These are phyloP conservation scores for Penicillium decumbens DNA, from an alignment of 2,329 filamentous ascomycete genomes.

Conservation along the genomic window DNA sequence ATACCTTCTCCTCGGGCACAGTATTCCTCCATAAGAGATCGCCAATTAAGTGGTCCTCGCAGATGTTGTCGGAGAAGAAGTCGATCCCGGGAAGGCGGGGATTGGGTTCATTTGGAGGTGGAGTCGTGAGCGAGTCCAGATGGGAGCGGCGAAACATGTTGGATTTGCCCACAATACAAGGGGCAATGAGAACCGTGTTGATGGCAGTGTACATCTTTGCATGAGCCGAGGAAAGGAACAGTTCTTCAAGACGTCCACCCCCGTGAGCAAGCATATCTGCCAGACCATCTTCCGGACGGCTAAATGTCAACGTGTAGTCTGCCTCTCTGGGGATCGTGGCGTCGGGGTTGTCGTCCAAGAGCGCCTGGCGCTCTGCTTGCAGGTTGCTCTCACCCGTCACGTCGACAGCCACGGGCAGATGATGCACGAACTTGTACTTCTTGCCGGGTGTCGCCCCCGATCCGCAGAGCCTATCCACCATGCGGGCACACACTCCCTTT, in stretches of 20 bases:
- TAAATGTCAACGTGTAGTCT: slow-evolving; percentile 5
- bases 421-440: slow-evolving; percentile 86
- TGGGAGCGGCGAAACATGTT: slow-evolving; percentile 97
- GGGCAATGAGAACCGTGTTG: slow-evolving; percentile 84
- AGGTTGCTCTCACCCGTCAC: slow-evolving; percentile 38
- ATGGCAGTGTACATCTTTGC: slow-evolving; percentile 98
- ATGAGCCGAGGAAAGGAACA: slow-evolving; percentile 89
- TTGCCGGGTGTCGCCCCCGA: slow-evolving; percentile 46
- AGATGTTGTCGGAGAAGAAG: slow-evolving; percentile 92
- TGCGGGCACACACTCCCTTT: slow-evolving; percentile 70
- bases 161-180: slow-evolving; percentile 92
- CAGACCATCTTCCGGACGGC: slow-evolving; percentile 19
- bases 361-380: slow-evolving; percentile 24
- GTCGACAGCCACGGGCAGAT: slow-evolving; percentile 86
- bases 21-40: slow-evolving; percentile 73
- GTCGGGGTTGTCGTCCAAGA: slow-evolving; percentile 22
- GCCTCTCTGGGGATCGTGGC: slow-evolving; percentile 5
- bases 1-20: slow-evolving; percentile 35
- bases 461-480: slow-evolving; percentile 84
- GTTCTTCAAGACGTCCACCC: slow-evolving; percentile 84
- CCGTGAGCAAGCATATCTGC: slow-evolving; percentile 42
- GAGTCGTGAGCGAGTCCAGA: slow-evolving; percentile 64
- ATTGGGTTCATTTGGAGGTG: slow-evolving; percentile 47
- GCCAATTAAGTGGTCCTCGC: slow-evolving; percentile 93
- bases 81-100: slow-evolving; percentile 66